phyloP scores from a whole-genome alignment of 345 rosid species.

The Schrenkiella parvula region DNA sequence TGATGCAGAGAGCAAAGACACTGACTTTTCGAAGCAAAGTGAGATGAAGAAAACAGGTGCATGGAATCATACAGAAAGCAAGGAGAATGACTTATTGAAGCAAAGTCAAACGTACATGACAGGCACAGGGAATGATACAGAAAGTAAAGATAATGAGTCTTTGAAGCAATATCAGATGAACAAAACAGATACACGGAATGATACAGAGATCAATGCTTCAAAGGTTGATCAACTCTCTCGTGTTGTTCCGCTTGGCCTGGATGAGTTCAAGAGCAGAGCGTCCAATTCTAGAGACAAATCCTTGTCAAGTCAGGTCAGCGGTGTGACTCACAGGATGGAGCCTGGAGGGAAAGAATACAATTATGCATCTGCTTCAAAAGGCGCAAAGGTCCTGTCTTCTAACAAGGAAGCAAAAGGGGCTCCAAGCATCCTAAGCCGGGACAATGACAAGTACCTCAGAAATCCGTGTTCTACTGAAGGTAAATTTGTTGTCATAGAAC shows the following conservation, averaged over 20 bases:
- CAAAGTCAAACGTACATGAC: background rate
- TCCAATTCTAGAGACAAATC: conserved; percentile 59
- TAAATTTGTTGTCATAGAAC: conserved; percentile 80
- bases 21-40: background rate
- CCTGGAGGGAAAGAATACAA: conserved; percentile 88
- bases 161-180: conserved; percentile 10
- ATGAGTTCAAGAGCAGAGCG: conserved; percentile 89
- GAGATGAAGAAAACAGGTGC: conserved; percentile 3
- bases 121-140: background rate
- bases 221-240: conserved; percentile 50
- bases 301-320: conserved; percentile 56
- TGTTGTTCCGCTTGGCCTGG: conserved; percentile 67
- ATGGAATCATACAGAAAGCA: conserved; percentile 12
- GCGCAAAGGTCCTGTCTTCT: conserved; percentile 74
- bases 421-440: conserved; percentile 66
- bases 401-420: conserved; percentile 97
- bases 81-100: background rate
- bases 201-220: conserved; percentile 26
- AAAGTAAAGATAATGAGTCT: background rate
- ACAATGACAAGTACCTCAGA: conserved; percentile 86
- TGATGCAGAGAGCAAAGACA: conserved; percentile 27
- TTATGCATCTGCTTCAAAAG: conserved; percentile 86
- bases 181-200: conserved; percentile 4
- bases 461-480: conserved; percentile 93
- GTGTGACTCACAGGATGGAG: conserved; percentile 74